These are phyloP conservation scores for Ophidiomyces ophidiicola DNA, from an alignment of 2,329 filamentous ascomycete genomes.

Conservation along the genomic window DNA sequence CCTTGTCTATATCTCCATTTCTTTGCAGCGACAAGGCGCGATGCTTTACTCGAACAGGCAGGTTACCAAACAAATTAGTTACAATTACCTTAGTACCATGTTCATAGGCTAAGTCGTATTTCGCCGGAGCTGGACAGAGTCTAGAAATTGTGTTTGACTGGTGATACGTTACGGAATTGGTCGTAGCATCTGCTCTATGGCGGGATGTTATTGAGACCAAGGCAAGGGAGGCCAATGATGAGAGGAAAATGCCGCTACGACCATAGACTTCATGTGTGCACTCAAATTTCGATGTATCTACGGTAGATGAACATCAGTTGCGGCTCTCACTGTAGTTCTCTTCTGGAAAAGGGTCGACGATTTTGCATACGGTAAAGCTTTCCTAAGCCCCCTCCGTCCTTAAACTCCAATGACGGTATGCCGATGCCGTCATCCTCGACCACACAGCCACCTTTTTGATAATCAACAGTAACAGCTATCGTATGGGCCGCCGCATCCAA, in stretches of 20 bases:
- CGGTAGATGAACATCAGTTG: neutral
- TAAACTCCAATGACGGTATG: conserved; percentile 62
- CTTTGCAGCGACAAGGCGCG: conserved; percentile 46
- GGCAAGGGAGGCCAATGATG: conserved; percentile 63
- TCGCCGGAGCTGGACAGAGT: conserved; percentile 47
- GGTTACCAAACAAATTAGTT: conserved; percentile 72
- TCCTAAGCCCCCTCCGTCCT: conserved; percentile 55
- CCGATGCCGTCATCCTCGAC: conserved; percentile 78
- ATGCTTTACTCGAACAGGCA: conserved; percentile 83
- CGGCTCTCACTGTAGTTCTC: conserved; percentile 9
- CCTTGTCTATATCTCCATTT: conserved; percentile 43
- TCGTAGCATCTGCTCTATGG: conserved; percentile 40
- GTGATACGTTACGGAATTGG: conserved; percentile 55
- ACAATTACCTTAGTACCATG: conserved; percentile 68
- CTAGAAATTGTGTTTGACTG: conserved; percentile 55
- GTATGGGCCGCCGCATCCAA: conserved; percentile 65
- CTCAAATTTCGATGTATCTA: conserved; percentile 68
- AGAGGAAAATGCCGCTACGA: conserved; percentile 59
- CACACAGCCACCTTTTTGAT: conserved; percentile 58
- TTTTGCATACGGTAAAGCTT: conserved; percentile 56
- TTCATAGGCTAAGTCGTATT: conserved; percentile 44
- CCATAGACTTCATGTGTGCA: conserved; percentile 44
- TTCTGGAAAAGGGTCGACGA: conserved; percentile 3
- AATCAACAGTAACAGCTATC: conserved; percentile 61
- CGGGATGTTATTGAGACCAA: conserved; percentile 65